Conservation (phyloP, 2,329 filamentous ascomycete species). For the Diaporthe nobilis region DNA sequence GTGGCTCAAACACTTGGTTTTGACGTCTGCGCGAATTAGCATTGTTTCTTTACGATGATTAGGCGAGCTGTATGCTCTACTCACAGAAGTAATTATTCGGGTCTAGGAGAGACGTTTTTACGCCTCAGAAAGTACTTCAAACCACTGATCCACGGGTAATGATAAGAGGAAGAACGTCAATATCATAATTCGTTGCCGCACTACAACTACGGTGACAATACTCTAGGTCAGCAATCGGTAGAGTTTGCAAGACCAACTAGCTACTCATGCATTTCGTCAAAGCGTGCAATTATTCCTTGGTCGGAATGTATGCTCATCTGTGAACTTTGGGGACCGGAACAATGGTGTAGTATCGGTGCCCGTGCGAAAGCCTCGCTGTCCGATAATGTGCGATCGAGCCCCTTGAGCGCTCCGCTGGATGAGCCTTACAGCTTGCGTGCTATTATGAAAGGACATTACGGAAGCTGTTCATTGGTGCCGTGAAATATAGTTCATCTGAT, state of each 20-base stretch:
- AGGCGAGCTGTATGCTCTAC: no score
- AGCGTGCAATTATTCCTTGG: neutral
- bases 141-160: neutral
- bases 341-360: neutral
- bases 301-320: neutral
- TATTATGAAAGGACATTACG: no score
- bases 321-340: neutral
- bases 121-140: neutral
- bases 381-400: neutral
- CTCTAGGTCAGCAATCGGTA: neutral
- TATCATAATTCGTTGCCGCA: neutral
- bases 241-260: neutral
- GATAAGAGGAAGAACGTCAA: neutral
- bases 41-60: no score
- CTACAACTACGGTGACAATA: neutral
- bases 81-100: no score
- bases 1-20: neutral
- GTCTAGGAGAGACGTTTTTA: no score
- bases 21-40: neutral
- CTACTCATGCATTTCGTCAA: neutral
- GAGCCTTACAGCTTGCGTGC: neutral
- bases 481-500: neutral
- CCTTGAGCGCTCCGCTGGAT: neutral
- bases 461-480: no score
- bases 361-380: neutral